Conservation (phyloP, 2,329 filamentous ascomycete species). For the Epichloe uncinata region DNA sequence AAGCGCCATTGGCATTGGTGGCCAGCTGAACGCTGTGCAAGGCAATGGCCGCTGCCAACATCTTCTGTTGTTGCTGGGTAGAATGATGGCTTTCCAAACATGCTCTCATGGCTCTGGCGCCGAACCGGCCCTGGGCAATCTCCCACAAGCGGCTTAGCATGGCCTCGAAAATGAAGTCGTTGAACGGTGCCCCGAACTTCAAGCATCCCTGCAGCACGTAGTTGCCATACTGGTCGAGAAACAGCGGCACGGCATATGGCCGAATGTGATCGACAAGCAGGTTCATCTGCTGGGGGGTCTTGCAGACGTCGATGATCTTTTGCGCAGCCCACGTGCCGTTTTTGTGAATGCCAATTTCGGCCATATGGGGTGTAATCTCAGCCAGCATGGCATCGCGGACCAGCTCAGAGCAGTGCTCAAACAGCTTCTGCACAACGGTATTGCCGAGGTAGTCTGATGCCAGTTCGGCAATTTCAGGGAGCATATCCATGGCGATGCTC, state of each 20-base stretch:
- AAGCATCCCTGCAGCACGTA: conserved; percentile 96
- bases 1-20: conserved; percentile 87
- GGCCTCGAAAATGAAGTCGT: conserved; percentile 94
- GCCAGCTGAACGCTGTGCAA: conserved; percentile 92
- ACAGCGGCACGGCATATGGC: conserved; percentile 78
- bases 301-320: conserved; percentile 96
- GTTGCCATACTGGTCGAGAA: conserved; percentile 96
- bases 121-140: conserved; percentile 81
- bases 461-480: conserved; percentile 90
- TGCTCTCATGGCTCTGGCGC: conserved; percentile 89
- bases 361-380: conserved; percentile 80
- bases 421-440: conserved; percentile 98
- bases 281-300: conserved; percentile 68
- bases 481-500: conserved; percentile 81
- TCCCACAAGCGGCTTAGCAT: conserved; percentile 95
- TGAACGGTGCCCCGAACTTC: conserved; percentile 78
- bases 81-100: conserved; percentile 93
- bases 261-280: conserved; percentile 75
- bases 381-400: conserved; percentile 84
- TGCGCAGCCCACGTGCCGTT: conserved; percentile 98
- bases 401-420: conserved; percentile 86
- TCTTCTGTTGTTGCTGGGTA: conserved; percentile 90
- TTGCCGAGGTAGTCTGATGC: conserved; percentile 95
- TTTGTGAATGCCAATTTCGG: conserved; percentile 96
- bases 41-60: conserved; percentile 91